Percentiles rank a stretch among this genome's conserved stretches.
Conservation (phyloP, 345 rosid genomes). For the Eutrema japonicum region DNA sequence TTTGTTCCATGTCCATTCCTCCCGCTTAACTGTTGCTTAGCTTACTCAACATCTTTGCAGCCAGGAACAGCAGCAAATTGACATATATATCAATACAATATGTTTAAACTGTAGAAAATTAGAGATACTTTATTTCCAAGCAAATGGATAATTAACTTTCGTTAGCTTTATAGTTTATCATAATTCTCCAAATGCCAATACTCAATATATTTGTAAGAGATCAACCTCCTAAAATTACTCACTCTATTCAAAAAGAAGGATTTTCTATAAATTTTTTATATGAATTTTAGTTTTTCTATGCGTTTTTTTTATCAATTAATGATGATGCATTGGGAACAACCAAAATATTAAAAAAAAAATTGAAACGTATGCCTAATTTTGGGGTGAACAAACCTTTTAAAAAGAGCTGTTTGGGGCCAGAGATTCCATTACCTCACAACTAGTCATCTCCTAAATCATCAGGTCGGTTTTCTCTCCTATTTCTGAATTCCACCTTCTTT, state of each 20-base stretch:
- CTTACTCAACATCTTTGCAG: conserved; percentile 82
- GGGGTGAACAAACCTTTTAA: not conserved
- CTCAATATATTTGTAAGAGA: not conserved
- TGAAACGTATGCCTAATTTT: not conserved
- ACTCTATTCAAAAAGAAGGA: too few relatives aligned
- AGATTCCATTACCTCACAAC: not conserved
- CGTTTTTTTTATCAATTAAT: too few relatives aligned
- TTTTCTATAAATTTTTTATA: too few relatives aligned
- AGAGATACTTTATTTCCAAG: not conserved
- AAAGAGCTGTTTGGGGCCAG: not conserved
- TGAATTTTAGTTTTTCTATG: too few relatives aligned
- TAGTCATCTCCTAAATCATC: conserved; percentile 20
- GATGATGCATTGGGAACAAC: too few relatives aligned
- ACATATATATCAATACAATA: conserved; percentile 7
- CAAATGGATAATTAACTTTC: too few relatives aligned
- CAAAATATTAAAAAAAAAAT: too few relatives aligned
- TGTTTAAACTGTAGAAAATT: not conserved
- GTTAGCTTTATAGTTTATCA: not conserved
- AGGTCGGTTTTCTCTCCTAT: conserved; percentile 13
- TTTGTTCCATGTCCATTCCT: conserved; percentile 96
- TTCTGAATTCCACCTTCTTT: not conserved
- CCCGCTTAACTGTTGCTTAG: conserved; percentile 92
- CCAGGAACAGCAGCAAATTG: conserved; percentile 6
- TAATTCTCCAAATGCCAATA: conserved; percentile 2
- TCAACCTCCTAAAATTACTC: too few relatives aligned